Percentiles rank a stretch among this genome's conserved stretches.
phyloP scores from a whole-genome alignment of 2,329 filamentous ascomycete species.

The Didymella pinodella region DNA sequence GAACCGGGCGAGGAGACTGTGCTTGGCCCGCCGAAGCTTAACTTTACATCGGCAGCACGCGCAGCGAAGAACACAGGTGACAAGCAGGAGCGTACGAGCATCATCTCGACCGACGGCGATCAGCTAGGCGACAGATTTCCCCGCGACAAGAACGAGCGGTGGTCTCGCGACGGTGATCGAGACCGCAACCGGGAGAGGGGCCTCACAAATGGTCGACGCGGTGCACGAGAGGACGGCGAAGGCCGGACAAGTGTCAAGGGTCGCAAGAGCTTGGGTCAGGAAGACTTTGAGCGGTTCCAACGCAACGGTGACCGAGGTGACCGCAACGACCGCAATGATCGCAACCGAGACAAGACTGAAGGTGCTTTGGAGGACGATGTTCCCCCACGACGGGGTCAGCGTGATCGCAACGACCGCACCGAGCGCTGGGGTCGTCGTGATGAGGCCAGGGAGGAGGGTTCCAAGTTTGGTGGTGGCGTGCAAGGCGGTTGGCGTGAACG shows the following conservation, averaged over 20 bases:
- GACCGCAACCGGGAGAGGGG: constrained; percentile 50
- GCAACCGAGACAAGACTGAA: constrained; percentile 61
- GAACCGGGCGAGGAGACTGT: constrained; percentile 78
- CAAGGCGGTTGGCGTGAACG: constrained; percentile 67
- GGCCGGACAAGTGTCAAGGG: constrained; percentile 79
- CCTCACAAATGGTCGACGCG: constrained; percentile 50
- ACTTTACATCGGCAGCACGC: constrained; percentile 79
- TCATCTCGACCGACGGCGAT: constrained; percentile 52
- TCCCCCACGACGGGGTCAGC: constrained; percentile 66
- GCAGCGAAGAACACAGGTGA: constrained; percentile 54
- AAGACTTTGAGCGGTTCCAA: constrained; percentile 74
- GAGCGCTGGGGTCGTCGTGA: constrained; percentile 74
- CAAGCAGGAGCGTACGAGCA: constrained; percentile 46
- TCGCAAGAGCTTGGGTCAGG: constrained; percentile 75
- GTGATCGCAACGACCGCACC: constrained; percentile 68
- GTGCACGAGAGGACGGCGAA: constrained; percentile 65
- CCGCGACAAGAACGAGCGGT: constrained; percentile 49
- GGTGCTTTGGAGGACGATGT: constrained; percentile 53
- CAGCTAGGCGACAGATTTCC: constrained; percentile 45
- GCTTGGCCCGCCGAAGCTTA: constrained; percentile 82
- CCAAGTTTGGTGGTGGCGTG: constrained; percentile 44
- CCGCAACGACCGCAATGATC: constrained; percentile 20
- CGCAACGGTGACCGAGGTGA: constrained; percentile 54
- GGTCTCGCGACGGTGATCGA: constrained; percentile 54
- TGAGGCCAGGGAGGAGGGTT: constrained; percentile 59